These are phyloP conservation scores for Lathyrus aphaca DNA, from an alignment of 306 rosid species.

Conservation along the genomic window DNA sequence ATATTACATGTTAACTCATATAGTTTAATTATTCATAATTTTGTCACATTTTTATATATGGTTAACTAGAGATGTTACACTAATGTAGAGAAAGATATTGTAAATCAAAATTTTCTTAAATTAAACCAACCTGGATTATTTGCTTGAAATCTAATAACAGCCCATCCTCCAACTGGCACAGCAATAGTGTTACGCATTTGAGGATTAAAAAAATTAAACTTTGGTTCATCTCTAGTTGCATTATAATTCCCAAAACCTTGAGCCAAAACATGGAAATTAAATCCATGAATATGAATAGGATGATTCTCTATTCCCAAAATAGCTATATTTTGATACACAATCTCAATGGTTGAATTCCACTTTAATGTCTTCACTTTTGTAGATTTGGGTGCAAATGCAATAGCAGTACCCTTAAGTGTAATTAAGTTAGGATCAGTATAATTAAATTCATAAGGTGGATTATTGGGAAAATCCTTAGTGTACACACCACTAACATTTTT, in stretches of 20 bases:
- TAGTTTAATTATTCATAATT: no score
- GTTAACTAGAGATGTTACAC: no score
- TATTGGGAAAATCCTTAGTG: conserved; percentile 54
- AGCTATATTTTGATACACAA: conserved; percentile 61
- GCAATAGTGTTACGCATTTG: conserved; percentile 64
- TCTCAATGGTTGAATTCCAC: conserved; percentile 60
- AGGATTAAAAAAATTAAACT: conserved; percentile 60
- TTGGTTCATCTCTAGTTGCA: conserved; percentile 26
- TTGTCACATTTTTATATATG: no score
- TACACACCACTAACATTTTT: conserved; percentile 42
- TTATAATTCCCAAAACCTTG: conserved; percentile 72
- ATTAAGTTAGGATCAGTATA: conserved; percentile 31
- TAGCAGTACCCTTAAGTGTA: neutral
- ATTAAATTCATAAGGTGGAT: conserved; percentile 46
- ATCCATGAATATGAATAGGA: conserved; percentile 67
- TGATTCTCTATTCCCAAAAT: conserved; percentile 48
- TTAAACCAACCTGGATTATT: conserved; percentile 45
- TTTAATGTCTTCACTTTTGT: conserved; percentile 62
- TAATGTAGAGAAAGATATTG: no score
- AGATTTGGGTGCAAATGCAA: conserved; percentile 47
- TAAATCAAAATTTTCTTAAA: no score
- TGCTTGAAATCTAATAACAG: conserved; percentile 54
- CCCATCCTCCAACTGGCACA: conserved; percentile 74
- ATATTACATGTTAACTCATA: no score
- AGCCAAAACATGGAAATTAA: conserved; percentile 64